A percentile compares a stretch with the other conserved stretches of the same genome.
These are phyloP conservation scores for Suillus fuscotomentosus DNA, from an alignment of 768 basidiomycete species.

Conservation along the genomic window DNA sequence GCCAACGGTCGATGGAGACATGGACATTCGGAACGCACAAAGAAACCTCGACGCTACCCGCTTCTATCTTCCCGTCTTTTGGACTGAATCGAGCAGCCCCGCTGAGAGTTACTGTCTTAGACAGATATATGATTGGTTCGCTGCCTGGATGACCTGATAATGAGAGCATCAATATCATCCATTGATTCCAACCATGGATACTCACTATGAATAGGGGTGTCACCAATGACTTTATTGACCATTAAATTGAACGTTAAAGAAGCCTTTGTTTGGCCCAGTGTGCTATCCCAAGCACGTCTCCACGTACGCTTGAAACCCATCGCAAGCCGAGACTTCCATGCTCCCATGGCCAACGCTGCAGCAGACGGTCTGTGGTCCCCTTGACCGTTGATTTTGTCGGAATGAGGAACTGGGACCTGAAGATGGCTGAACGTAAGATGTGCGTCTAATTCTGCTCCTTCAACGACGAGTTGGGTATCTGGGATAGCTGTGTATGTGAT, in stretches of 20 bases:
- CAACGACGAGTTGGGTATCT: conserved; percentile 49
- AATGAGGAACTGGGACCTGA: conserved; percentile 28
- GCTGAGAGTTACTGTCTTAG: conserved; percentile 42
- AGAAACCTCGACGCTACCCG: conserved; percentile 44
- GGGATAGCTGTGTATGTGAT: conserved; percentile 52
- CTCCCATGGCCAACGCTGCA: conserved; percentile 47
- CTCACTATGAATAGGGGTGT: conserved; percentile 20
- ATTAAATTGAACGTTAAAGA: conserved; percentile 51
- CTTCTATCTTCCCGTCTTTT: conserved; percentile 49
- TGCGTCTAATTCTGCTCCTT: conserved; percentile 51
- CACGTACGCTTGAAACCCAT: conserved; percentile 63
- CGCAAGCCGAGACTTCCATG: conserved; percentile 63
- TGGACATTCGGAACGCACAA: background rate
- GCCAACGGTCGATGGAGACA: conserved; percentile 3
- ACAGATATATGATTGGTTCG: conserved; percentile 43
- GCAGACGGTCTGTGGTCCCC: conserved; percentile 21
- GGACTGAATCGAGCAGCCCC: conserved; percentile 60
- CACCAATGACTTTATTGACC: conserved; percentile 46
- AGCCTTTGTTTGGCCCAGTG: conserved; percentile 64
- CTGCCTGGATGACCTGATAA: conserved; percentile 23
- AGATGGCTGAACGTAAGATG: conserved; percentile 54
- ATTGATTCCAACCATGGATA: background rate
- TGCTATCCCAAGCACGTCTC: conserved; percentile 68
- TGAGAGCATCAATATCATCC: background rate
- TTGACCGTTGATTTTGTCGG: conserved; percentile 13